phyloP scores from a whole-genome alignment of 2,329 filamentous ascomycete species.

The Aspergillus terreus region DNA sequence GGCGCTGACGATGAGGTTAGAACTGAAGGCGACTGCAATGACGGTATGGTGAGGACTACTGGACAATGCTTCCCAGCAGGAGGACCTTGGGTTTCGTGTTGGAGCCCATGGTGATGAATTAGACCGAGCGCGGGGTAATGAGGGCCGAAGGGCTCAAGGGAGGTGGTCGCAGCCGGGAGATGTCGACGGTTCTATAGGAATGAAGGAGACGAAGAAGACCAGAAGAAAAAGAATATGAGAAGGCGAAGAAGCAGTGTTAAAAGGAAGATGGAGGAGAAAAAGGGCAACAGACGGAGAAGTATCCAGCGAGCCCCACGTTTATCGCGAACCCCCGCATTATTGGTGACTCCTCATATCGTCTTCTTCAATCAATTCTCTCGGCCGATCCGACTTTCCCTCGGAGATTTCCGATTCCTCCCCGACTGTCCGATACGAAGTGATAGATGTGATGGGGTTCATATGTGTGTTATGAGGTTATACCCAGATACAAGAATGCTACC shows the following conservation, averaged over 20 bases:
- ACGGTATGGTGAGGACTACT: conserved; percentile 46
- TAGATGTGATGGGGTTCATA: too few relatives aligned
- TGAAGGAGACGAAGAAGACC: background rate
- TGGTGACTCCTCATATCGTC: too few relatives aligned
- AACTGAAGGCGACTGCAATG: background rate
- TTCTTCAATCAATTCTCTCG: background rate
- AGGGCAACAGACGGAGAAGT: conserved; percentile 1
- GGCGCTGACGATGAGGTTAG: conserved; percentile 41
- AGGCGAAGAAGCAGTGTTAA: background rate
- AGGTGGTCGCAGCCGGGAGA: background rate
- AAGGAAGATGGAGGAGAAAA: background rate
- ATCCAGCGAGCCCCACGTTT: conserved; percentile 2
- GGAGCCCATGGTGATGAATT: conserved; percentile 5
- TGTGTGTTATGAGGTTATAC: background rate
- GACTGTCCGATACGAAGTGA: background rate
- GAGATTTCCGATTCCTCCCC: background rate
- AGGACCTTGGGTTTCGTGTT: conserved; percentile 55
- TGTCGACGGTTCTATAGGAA: background rate
- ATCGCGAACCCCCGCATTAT: background rate
- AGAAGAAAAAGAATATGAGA: background rate
- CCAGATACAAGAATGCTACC: background rate
- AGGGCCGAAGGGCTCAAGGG: background rate
- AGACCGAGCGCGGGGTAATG: conserved; percentile 8
- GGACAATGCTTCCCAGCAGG: conserved; percentile 59
- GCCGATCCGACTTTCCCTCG: background rate